These are phyloP conservation scores for Coniosporium tulheliwenetii DNA, from an alignment of 2,329 filamentous ascomycete genomes.

Conservation along the genomic window DNA sequence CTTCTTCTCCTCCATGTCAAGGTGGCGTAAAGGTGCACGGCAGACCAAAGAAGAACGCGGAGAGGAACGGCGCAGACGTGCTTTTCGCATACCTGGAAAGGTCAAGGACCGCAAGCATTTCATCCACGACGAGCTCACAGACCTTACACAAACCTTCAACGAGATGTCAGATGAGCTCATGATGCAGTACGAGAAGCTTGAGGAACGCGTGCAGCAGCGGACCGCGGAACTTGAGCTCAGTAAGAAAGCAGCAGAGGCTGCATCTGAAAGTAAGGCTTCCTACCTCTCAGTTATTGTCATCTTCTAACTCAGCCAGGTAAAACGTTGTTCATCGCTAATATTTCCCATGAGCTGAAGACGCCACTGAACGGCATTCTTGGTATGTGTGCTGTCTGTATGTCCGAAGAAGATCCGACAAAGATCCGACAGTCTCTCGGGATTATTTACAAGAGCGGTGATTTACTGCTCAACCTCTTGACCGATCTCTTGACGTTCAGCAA, in stretches of 20 bases:
- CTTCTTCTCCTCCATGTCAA: conserved; percentile 19
- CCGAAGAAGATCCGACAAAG: conserved; percentile 62
- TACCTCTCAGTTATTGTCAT: too few species aligned
- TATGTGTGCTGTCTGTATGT: conserved; percentile 87
- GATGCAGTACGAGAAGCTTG: conserved; percentile 71
- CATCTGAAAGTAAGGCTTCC: conserved; percentile 68
- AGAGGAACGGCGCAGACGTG: conserved; percentile 27
- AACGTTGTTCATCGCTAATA: conserved; percentile 93
- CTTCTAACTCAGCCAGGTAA: too few species aligned
- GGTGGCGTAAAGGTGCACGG: conserved; percentile 10
- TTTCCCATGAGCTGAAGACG: conserved; percentile 76
- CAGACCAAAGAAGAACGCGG: conserved; percentile 16
- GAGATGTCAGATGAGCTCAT: conserved; percentile 85
- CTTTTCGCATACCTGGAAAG: conserved; percentile 73
- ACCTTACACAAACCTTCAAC: conserved; percentile 74
- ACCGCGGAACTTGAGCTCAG: conserved; percentile 76
- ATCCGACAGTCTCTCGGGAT: conserved; percentile 75
- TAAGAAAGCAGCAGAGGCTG: conserved; percentile 85
- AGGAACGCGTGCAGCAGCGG: conserved; percentile 69
- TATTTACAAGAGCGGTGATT: conserved; percentile 75
- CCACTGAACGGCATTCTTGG: conserved; percentile 91
- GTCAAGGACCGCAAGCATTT: conserved; percentile 61
- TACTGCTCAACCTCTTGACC: conserved; percentile 72
- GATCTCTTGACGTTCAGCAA: conserved; percentile 88
- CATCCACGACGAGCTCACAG: conserved; percentile 71